Conservation (phyloP, 1,284 basidiomycete species). For the Papiliotrema fonsecae region DNA sequence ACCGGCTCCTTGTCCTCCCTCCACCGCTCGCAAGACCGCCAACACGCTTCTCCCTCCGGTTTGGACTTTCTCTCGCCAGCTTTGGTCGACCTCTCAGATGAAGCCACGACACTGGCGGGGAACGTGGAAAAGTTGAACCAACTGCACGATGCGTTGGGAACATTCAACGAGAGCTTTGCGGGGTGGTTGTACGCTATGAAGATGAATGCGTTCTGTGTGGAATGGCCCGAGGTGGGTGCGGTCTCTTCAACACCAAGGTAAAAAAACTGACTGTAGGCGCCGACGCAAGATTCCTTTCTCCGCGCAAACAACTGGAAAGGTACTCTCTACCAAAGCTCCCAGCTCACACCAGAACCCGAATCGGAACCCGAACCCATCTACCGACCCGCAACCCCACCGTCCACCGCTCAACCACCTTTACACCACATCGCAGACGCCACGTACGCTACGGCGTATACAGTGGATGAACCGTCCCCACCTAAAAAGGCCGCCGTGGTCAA, state of each 20-base stretch:
- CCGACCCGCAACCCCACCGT: conserved; percentile 1
- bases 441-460: conserved; percentile 18
- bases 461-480: conserved; percentile 13
- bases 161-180: conserved; percentile 90
- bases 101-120: conserved; percentile 69
- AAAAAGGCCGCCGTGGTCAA: conserved; percentile 9
- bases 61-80: conserved; percentile 81
- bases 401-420: not conserved
- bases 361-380: not conserved
- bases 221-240: conserved; percentile 74
- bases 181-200: conserved; percentile 87
- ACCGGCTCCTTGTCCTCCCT: conserved; percentile 83
- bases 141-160: conserved; percentile 69
- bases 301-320: not conserved
- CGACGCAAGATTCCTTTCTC: not conserved
- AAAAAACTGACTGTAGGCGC: not conserved
- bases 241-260: not conserved
- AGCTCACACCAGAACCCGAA: not conserved
- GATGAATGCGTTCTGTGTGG: conserved; percentile 88
- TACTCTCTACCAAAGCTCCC: not conserved
- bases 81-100: conserved; percentile 79
- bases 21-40: conserved; percentile 60
- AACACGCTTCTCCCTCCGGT: conserved; percentile 68
- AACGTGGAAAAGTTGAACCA: conserved; percentile 68
- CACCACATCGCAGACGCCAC: conserved; percentile 44